Evolutionary conservation across 495 filamentous ascomycete species (phyloP).

Genomic region (Penicillium verhagenii): DNA sequence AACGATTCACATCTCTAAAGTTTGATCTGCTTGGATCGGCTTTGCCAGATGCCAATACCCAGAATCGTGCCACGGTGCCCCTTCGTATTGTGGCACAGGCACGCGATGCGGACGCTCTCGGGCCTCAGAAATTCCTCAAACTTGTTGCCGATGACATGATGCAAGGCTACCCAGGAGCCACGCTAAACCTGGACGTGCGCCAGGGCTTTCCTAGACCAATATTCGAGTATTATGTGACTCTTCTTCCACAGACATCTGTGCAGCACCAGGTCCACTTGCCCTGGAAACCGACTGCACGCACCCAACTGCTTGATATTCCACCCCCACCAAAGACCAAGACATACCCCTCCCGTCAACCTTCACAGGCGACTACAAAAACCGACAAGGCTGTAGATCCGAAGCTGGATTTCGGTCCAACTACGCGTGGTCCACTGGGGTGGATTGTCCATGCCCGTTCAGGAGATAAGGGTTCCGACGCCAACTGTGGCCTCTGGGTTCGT

Average conservation of each 20-base stretch:
- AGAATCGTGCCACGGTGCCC: conserved; percentile 39
- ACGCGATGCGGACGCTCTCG: conserved; percentile 32
- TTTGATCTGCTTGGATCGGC: conserved; percentile 36
- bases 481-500: conserved; percentile 54
- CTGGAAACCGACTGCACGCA: conserved; percentile 29
- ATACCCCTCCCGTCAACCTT: conserved; percentile 37
- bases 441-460: conserved; percentile 51
- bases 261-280: conserved; percentile 40
- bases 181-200: conserved; percentile 41
- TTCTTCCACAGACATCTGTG: conserved; percentile 38
- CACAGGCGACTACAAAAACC: conserved; percentile 18
- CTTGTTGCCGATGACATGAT: conserved; percentile 42
- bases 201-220: conserved; percentile 36
- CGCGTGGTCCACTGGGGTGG: conserved; percentile 43
- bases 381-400: conserved; percentile 11
- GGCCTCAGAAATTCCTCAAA: conserved; percentile 33
- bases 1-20: conserved; percentile 28
- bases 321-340: conserved; percentile 28
- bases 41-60: conserved; percentile 26
- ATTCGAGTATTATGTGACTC: conserved; percentile 45
- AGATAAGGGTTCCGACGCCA: conserved; percentile 53
- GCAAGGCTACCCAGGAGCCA: conserved; percentile 44
- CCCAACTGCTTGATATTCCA: conserved; percentile 29
- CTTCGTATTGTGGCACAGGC: conserved; percentile 42
- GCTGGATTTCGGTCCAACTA: conserved; percentile 41